phyloP scores from a whole-genome alignment of 306 rosid species.

The Cyamopsis tetragonoloba region DNA sequence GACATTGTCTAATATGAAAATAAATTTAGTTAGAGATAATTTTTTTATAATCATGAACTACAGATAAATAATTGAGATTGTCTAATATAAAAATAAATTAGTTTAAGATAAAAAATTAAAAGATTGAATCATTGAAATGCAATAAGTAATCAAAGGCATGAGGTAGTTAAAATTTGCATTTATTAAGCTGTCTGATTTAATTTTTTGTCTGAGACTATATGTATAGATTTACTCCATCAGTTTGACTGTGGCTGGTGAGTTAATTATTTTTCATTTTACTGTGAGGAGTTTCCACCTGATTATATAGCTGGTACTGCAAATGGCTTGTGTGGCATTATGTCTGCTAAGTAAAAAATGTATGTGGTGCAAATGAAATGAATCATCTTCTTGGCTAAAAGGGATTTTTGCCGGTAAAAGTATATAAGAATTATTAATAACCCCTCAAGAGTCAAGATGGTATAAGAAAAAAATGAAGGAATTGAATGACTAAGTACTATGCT shows the following conservation, averaged over 20 bases:
- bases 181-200: slow-evolving; percentile 38
- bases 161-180: slow-evolving; percentile 41
- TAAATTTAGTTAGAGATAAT: too few relatives aligned
- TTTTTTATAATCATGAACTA: too few relatives aligned
- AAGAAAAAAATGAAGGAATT: slow-evolving; percentile 2
- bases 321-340: neutral
- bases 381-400: neutral
- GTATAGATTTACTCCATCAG: neutral
- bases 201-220: slow-evolving; percentile 25
- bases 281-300: slow-evolving; percentile 1
- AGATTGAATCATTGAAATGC: too few relatives aligned
- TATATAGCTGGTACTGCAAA: neutral
- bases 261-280: neutral
- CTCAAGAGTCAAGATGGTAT: neutral
- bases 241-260: slow-evolving; percentile 32
- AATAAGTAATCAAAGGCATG: slow-evolving; percentile 3
- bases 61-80: too few relatives aligned
- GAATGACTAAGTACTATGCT: slow-evolving; percentile 27
- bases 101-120: too few relatives aligned
- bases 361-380: neutral
- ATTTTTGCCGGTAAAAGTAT: neutral
- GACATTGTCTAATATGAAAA: too few relatives aligned
- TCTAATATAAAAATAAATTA: too few relatives aligned
- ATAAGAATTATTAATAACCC: neutral
- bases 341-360: neutral